phyloP scores from a whole-genome alignment of 306 rosid species.

The Glycine latifolia region DNA sequence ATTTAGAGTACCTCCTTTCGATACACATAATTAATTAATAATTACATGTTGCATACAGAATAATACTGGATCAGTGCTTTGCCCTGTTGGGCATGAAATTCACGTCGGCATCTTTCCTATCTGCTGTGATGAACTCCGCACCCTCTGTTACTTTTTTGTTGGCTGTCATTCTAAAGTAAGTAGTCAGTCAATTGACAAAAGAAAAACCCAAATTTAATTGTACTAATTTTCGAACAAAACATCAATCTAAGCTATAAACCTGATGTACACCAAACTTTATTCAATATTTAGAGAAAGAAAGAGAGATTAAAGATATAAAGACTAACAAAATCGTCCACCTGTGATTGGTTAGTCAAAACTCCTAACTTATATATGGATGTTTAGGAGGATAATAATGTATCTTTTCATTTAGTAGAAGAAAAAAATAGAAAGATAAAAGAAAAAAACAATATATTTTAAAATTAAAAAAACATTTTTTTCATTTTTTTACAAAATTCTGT shows the following conservation, averaged over 20 bases:
- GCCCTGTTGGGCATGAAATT: constrained; percentile 48
- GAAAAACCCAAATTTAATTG: not conserved
- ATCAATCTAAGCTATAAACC: too few species aligned
- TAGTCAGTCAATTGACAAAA: not conserved
- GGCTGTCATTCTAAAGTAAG: constrained; percentile 53
- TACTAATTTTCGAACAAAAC: too few species aligned
- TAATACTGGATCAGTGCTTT: constrained; percentile 58
- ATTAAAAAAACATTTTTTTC: too few species aligned
- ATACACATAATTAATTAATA: too few species aligned
- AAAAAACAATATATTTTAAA: too few species aligned
- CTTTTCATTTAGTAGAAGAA: not conserved
- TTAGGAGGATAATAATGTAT: too few species aligned
- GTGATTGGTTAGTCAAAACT: not conserved
- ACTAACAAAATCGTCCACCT: not conserved
- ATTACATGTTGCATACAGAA: constrained; percentile 32
- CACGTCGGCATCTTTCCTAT: constrained; percentile 55
- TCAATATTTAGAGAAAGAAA: too few species aligned
- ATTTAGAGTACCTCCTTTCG: not conserved
- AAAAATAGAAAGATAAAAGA: not conserved
- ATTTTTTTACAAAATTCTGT: too few species aligned
- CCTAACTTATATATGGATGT: not conserved
- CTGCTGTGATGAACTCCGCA: constrained; percentile 57
- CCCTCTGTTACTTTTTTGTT: constrained; percentile 58
- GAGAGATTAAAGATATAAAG: too few species aligned
- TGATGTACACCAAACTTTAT: too few species aligned